These are phyloP conservation scores for Metschnikowia kofuensis DNA, from an alignment of 805 yeast species.

Conservation along the genomic window DNA sequence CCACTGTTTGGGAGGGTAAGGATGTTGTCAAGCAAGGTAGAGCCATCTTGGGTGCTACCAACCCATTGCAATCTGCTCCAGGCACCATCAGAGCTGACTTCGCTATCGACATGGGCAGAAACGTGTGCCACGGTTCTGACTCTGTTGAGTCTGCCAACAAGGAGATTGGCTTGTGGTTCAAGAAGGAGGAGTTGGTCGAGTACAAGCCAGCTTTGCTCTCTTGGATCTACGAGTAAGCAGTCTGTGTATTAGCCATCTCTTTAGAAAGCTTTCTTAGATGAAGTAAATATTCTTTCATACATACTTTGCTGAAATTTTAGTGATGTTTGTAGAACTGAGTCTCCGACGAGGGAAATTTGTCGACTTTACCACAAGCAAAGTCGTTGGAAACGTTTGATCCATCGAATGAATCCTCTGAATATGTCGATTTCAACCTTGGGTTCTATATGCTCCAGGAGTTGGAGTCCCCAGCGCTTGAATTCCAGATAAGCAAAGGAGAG, in stretches of 20 bases:
- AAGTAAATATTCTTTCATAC: background rate
- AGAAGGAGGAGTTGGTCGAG: slow-evolving; percentile 90
- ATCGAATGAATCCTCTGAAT: too few species aligned
- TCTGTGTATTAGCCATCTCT: background rate
- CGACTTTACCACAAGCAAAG: too few species aligned
- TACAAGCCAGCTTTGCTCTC: slow-evolving; percentile 82
- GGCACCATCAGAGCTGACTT: slow-evolving; percentile 99
- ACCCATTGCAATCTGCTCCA: slow-evolving; percentile 95
- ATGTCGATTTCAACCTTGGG: too few species aligned
- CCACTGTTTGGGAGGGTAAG: slow-evolving; percentile 99
- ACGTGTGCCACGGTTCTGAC: slow-evolving; percentile 99
- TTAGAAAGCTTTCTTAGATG: background rate
- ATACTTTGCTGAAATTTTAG: too few species aligned
- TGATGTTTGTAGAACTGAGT: too few species aligned
- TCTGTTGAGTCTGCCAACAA: slow-evolving; percentile 96
- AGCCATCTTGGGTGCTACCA: slow-evolving; percentile 96
- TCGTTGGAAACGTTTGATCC: too few species aligned
- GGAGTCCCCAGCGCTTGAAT: too few species aligned
- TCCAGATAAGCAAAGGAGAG: too few species aligned
- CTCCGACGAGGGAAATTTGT: too few species aligned
- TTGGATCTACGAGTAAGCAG: slow-evolving; percentile 89
- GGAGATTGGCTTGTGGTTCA: slow-evolving; percentile 98
- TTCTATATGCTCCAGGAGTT: too few species aligned
- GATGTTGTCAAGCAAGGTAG: slow-evolving; percentile 99
- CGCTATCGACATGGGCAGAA: slow-evolving; percentile 98